phyloP scores from a whole-genome alignment of 352 stramenopile genomes.

The Globisporangium perplexum region DNA sequence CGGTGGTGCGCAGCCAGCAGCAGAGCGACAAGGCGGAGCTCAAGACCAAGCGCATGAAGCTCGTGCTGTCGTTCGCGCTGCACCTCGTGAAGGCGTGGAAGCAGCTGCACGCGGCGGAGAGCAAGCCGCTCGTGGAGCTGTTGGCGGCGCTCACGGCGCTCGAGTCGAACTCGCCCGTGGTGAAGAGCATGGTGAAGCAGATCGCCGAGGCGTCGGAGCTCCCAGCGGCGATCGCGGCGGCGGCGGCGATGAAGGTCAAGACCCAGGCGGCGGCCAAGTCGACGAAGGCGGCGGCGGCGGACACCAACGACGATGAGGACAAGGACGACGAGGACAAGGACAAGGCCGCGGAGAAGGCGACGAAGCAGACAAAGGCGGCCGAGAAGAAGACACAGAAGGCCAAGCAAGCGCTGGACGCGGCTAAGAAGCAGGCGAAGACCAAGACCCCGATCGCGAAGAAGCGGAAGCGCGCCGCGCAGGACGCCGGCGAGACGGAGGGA shows the following conservation, averaged over 20 bases:
- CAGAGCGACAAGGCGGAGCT: conserved; percentile 22
- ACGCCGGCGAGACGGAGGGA: conserved; percentile 17
- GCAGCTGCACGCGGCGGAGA: conserved; percentile 16
- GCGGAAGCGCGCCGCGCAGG: conserved; percentile 39
- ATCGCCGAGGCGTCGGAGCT: conserved; percentile 27
- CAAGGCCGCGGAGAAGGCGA: conserved; percentile 5
- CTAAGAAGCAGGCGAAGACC: conserved; percentile 7
- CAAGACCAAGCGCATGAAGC: conserved; percentile 77
- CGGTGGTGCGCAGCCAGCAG: conserved; percentile 27
- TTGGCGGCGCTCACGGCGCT: conserved; percentile 40
- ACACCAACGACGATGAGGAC: conserved; percentile 2
- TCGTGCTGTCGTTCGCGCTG: conserved; percentile 54
- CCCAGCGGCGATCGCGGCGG: conserved; percentile 3
- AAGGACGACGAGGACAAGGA: conserved; percentile 3
- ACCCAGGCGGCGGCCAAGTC: not conserved
- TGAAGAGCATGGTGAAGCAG: conserved; percentile 73
- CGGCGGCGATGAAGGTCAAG: conserved; percentile 7
- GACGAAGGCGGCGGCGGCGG: conserved; percentile 9
- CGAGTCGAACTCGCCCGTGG: conserved; percentile 51
- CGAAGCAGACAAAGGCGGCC: conserved; percentile 7
- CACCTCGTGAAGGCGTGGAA: conserved; percentile 66
- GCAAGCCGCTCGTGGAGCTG: conserved; percentile 32
- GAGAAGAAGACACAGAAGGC: conserved; percentile 11
- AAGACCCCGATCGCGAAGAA: conserved; percentile 29
- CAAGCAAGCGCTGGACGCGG: conserved; percentile 3